A percentile compares a stretch with the other conserved stretches of the same genome.
Evolutionary conservation across 225 moss, liverwort and hornwort genomes (phyloP).

Genomic region (Pleurozium schreberi): DNA sequence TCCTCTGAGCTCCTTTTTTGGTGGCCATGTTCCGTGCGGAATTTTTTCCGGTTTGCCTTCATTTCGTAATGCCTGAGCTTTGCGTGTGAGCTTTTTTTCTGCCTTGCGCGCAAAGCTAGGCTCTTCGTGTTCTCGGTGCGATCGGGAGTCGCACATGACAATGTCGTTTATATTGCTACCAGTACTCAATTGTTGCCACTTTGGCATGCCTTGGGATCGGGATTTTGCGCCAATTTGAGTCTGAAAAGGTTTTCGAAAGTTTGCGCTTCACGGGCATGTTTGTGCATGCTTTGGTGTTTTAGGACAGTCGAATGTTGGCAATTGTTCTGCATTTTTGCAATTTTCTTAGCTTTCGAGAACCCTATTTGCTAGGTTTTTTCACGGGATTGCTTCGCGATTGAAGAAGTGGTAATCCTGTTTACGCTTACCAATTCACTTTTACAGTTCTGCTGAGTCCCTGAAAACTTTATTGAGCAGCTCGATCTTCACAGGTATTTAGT

Average conservation of each 20-base stretch:
- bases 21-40: background rate
- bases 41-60: background rate
- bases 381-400: background rate
- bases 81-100: background rate
- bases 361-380: background rate
- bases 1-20: background rate
- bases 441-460: background rate
- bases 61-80: background rate
- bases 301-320: background rate
- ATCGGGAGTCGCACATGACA: background rate
- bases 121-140: background rate
- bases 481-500: background rate
- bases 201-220: background rate
- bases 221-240: background rate
- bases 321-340: background rate
- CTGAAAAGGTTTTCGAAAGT: background rate
- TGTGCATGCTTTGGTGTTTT: background rate
- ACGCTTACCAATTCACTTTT: background rate
- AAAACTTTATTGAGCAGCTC: background rate
- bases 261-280: background rate
- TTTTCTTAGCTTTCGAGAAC: background rate
- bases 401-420: background rate
- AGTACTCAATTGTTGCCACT: background rate
- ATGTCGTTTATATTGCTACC: background rate
- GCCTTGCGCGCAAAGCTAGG: background rate